Evolutionary conservation across 345 rosid species (phyloP), one percentile per base, ranked within the genome.

Genomic region (Diplotaxis tenuifolia): DNA sequence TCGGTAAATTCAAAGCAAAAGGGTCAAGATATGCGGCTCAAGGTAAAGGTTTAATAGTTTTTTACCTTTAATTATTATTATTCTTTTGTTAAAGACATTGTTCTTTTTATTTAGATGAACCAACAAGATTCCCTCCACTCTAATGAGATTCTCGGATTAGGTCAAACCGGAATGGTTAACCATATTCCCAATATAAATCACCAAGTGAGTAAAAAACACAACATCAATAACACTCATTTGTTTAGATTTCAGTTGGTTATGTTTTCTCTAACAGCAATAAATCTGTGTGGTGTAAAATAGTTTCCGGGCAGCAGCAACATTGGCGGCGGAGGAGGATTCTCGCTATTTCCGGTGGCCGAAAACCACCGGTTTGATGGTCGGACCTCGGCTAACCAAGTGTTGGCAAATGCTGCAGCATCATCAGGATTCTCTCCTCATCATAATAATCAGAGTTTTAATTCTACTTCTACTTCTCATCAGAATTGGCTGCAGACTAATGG

Each of bases 331-430:
- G 87, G 90, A 49, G 96, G 84, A 62, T 88, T 90, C 16, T 82
- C 93, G 0, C 79, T 85, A 18, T 85, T 87, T n/a, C 72, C 86
- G 12, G 74, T 9, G 42, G 50, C 88, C 0, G 74, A 83, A 10
- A 72, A 19, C 50, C 76, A 79, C 69, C 88, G 68, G 56, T 58
- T 12, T 19, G 86, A 78, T 68, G 28, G 70, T 40, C 76, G 86
- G 85, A 77, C 80, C 70, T 16, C 75, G 9, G 34, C 76, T 11
- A 77, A 77, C 76, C 80, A 77, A 78, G 73, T 83, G 76, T 86
- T 80, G 84, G 82, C 93, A 79, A 85, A 77, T 88, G 97, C 96
- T 87, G 98, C 98, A 94, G 98, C 98, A 94, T 94, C 98, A 94
- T 94, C 98, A 94, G 97, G 98, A 94, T 94, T 94, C 98, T 87